Percentiles rank a stretch among this genome's conserved stretches.
Evolutionary conservation across 495 filamentous ascomycete genomes (phyloP).

Genomic region (Tuber borchii): DNA sequence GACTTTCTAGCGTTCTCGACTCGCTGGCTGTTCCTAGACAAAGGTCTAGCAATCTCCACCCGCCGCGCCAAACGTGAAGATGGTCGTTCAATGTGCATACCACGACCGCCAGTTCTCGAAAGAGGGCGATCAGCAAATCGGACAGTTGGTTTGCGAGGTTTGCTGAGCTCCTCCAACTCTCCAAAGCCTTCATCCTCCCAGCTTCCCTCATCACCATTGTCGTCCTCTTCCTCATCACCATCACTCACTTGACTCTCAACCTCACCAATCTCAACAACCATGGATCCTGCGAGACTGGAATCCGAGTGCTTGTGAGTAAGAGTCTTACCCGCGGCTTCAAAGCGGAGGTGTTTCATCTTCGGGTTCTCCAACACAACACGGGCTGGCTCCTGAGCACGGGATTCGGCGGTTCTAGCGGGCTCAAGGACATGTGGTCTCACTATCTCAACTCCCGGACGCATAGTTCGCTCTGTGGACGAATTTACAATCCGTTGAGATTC

Average conservation of each 20-base stretch:
- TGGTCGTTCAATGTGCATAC: conserved; percentile 33
- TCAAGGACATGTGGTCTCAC: conserved; percentile 32
- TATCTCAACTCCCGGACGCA: conserved; percentile 38
- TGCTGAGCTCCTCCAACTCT: conserved; percentile 35
- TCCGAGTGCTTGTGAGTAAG: conserved; percentile 33
- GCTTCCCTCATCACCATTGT: conserved; percentile 29
- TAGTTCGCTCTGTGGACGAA: conserved; percentile 34
- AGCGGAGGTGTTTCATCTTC: conserved; percentile 39
- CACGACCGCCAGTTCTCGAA: conserved; percentile 30
- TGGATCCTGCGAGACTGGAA: conserved; percentile 36
- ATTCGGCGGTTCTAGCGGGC: conserved; percentile 20
- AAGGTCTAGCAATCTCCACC: conserved; percentile 31
- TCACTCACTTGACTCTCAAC: conserved; percentile 15
- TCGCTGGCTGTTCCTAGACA: conserved; percentile 38
- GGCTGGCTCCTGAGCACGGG: conserved; percentile 19
- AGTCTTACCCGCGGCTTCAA: conserved; percentile 25
- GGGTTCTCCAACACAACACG: conserved; percentile 25
- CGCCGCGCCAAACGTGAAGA: conserved; percentile 34
- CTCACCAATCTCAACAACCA: conserved; percentile 39
- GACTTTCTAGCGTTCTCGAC: conserved; percentile 21
- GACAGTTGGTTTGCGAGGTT: conserved; percentile 35
- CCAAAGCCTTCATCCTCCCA: conserved; percentile 41
- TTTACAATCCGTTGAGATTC: conserved; percentile 31
- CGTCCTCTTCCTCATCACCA: conserved; percentile 14
- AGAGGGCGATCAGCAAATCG: conserved; percentile 38